Evolutionary conservation across 495 filamentous ascomycete genomes (phyloP).

Genomic region (Antarctomyces pellizariae): DNA sequence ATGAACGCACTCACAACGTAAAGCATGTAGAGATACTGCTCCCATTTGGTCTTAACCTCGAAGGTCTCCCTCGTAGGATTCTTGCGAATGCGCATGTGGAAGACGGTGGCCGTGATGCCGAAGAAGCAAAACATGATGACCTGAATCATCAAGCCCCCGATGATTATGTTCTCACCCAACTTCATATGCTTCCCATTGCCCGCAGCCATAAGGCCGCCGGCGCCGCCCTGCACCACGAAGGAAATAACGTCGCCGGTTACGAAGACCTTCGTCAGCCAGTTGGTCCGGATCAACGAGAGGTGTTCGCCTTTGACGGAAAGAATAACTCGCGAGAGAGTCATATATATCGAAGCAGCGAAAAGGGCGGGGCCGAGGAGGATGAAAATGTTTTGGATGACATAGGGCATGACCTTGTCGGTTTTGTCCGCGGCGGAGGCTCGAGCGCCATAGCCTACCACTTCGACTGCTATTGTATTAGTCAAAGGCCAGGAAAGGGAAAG

Average conservation of each 20-base stretch:
- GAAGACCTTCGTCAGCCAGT: slow-evolving; percentile 21
- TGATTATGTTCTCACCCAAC: slow-evolving; percentile 20
- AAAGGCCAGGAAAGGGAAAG: neutral
- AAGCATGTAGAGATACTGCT: slow-evolving; percentile 23
- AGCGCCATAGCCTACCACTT: slow-evolving; percentile 20
- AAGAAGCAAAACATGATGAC: slow-evolving; percentile 28
- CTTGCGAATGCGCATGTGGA: slow-evolving; percentile 11
- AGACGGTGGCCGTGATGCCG: slow-evolving; percentile 19
- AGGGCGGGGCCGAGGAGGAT: slow-evolving; percentile 26
- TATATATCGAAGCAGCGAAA: slow-evolving; percentile 30
- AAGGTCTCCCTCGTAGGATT: slow-evolving; percentile 6
- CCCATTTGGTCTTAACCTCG: slow-evolving; percentile 19
- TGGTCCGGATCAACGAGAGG: slow-evolving; percentile 14
- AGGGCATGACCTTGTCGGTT: slow-evolving; percentile 16
- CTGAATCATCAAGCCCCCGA: slow-evolving; percentile 21
- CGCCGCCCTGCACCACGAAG: slow-evolving; percentile 18
- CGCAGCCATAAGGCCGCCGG: slow-evolving; percentile 17
- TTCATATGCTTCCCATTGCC: slow-evolving; percentile 12
- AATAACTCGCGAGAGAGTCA: slow-evolving; percentile 26
- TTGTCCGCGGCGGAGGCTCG: slow-evolving; percentile 16
- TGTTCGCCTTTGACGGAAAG: slow-evolving; percentile 18
- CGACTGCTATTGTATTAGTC: no score
- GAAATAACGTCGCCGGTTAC: slow-evolving; percentile 21
- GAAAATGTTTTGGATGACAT: slow-evolving; percentile 22
- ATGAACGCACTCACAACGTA: slow-evolving; percentile 31